Evolutionary conservation across 2,329 filamentous ascomycete species (phyloP), one percentile per base, ranked within the genome.

Genomic region (Emmonsia crescens): DNA sequence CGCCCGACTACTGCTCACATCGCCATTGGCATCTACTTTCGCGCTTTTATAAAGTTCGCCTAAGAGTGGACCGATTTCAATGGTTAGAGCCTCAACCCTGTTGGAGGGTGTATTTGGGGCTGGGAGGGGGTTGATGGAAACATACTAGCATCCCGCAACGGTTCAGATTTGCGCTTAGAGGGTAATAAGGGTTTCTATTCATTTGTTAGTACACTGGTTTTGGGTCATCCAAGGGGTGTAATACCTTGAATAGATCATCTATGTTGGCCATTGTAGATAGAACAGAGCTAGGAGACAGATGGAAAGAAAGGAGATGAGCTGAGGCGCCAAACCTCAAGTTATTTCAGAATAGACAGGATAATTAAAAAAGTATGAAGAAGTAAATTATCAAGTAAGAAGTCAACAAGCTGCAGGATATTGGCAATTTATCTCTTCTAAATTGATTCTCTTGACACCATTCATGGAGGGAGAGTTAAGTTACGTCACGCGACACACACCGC

Each of bases 1-100:
- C 38, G 66, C 66, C 58, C 78, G 78, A 21, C 74, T 76, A 19
- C 74, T 76, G 65, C 80, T 82, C 31, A 75, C 77, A 65, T 83
- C 80, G 59, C 76, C 78, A 65, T 79, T 78, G 10, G 74, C 66
- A 27, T 76, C 76, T 60, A 83, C 70, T 71, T 85, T 86, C 9
- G 79, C 78, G 48, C 83, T 79, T 74, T 86, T 86, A 75, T 85
- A 86, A 36, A 81, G 76, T 74, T 82, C 78, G 66, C 81, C 79
- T 74, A 60, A 8, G 29, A 31, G 5, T 19, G 14, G 59, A 33
- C 3, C 6, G 56, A 57, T 64, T 14, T 27, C 44, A 48, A 16
- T 48, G 21, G 44, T 48, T 48, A 24, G n/a, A 24, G 0, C 10
- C 21, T 21, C n/a, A 46, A 10, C 2, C n/a, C n/a, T 46, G n/a